phyloP scores from a whole-genome alignment of 352 stramenopile genomes.

The Phytopythium cucurbitacearum region DNA sequence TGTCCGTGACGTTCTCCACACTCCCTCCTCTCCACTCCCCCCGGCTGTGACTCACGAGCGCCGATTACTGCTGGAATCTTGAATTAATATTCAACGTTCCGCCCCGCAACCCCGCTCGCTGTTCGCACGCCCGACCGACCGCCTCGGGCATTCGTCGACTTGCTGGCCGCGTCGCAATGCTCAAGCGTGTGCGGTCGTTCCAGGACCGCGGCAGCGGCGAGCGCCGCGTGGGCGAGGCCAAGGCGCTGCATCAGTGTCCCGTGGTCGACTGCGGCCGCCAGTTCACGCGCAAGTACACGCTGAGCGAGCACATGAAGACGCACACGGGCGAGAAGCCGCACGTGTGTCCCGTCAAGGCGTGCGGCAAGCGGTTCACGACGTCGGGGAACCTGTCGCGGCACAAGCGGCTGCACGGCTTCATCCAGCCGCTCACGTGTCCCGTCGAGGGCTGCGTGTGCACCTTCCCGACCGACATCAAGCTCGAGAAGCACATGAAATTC shows the following conservation, averaged over 20 bases:
- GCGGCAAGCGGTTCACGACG: constrained; percentile 30
- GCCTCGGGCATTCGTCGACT: not conserved
- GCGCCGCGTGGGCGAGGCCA: constrained; percentile 3
- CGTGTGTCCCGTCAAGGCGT: constrained; percentile 17
- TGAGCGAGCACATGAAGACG: constrained; percentile 25
- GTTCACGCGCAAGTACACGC: constrained; percentile 20
- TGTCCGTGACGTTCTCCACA: too few species aligned
- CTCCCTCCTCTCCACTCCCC: too few species aligned
- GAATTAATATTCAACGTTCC: too few species aligned
- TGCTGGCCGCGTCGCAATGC: not conserved
- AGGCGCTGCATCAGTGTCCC: constrained; percentile 19
- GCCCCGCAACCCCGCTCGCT: not conserved
- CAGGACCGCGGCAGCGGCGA: not conserved
- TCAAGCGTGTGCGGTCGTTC: not conserved
- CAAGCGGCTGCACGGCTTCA: constrained; percentile 16
- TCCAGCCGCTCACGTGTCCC: constrained; percentile 9
- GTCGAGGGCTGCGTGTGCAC: constrained; percentile 8
- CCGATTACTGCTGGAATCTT: too few species aligned
- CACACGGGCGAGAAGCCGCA: constrained; percentile 18
- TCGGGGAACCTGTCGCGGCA: constrained; percentile 28
- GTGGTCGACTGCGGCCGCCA: constrained; percentile 17
- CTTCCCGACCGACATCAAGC: constrained; percentile 19
- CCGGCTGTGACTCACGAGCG: too few species aligned
- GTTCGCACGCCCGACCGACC: not conserved
- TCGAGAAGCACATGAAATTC: constrained; percentile 57